Conservation (phyloP, 2,329 filamentous ascomycete genomes). For the Xylaria sp. region DNA sequence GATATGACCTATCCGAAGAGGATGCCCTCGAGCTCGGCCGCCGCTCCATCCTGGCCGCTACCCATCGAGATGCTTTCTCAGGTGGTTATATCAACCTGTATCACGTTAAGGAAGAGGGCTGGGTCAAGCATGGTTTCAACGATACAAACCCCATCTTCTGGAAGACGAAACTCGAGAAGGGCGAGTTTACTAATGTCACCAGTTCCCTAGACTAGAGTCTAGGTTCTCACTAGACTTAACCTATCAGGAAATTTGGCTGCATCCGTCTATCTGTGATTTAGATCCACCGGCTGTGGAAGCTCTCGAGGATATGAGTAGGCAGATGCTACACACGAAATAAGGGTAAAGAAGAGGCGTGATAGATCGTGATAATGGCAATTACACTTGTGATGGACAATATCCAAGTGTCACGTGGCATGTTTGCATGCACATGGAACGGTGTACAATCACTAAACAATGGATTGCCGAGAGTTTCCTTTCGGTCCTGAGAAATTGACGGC, state of each 20-base stretch:
- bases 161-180: constrained; percentile 98
- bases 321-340: not conserved
- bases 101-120: constrained; percentile 98
- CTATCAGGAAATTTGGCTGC: not conserved
- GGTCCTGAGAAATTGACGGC: not conserved
- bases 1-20: constrained; percentile 83
- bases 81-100: constrained; percentile 99
- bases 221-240: not conserved
- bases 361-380: too few relatives aligned
- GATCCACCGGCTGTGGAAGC: not conserved
- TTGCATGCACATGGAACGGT: constrained; percentile 25
- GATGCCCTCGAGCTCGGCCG: constrained; percentile 90
- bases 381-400: too few relatives aligned
- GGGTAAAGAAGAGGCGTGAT: constrained; percentile 24
- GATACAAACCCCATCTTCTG: constrained; percentile 99
- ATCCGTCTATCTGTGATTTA: not conserved
- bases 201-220: constrained; percentile 64
- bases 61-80: constrained; percentile 97
- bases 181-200: constrained; percentile 96
- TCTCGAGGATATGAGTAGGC: not conserved
- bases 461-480: not conserved
- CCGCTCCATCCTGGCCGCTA: constrained; percentile 92
- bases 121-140: constrained; percentile 98
- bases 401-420: constrained; percentile 24
- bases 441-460: constrained; percentile 33